A percentile compares a stretch with the other conserved stretches of the same genome.
Conservation (phyloP, 2,329 filamentous ascomycete species). For the Sarocladium kiliense region DNA sequence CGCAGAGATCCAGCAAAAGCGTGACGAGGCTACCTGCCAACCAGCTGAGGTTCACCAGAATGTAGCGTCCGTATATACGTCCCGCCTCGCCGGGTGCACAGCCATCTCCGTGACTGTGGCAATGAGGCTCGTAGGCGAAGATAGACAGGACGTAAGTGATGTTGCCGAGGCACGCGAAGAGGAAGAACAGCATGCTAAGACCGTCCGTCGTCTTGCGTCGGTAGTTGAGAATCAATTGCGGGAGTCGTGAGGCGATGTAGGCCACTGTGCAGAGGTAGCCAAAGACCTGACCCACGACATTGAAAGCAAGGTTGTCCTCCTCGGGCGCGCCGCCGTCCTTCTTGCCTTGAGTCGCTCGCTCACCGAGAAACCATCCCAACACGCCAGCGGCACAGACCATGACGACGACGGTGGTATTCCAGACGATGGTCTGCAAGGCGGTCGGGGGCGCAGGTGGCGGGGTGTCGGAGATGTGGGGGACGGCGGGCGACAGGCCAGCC, state of each 20-base stretch:
- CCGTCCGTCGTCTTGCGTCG: constrained; percentile 89
- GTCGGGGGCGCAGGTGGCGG: constrained; percentile 45
- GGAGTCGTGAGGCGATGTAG: constrained; percentile 84
- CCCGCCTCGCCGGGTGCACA: constrained; percentile 63
- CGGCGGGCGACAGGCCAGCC: constrained; percentile 71
- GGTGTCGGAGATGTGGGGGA: constrained; percentile 60
- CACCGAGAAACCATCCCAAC: constrained; percentile 74
- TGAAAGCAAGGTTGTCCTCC: constrained; percentile 58
- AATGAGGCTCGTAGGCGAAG: constrained; percentile 79
- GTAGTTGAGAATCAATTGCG: constrained; percentile 89
- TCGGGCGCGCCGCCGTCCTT: constrained; percentile 27
- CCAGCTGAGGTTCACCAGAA: constrained; percentile 89
- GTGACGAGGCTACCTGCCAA: constrained; percentile 85
- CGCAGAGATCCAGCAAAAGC: constrained; percentile 74
- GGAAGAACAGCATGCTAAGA: constrained; percentile 88
- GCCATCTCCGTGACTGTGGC: constrained; percentile 32
- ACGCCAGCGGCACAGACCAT: constrained; percentile 82
- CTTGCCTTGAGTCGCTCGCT: constrained; percentile 30
- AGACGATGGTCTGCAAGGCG: constrained; percentile 53
- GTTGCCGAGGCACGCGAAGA: constrained; percentile 95
- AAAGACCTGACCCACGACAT: constrained; percentile 78
- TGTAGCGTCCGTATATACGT: constrained; percentile 70
- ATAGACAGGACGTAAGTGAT: constrained; percentile 90
- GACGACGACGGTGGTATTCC: constrained; percentile 70
- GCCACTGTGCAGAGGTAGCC: constrained; percentile 87